Base-by-base conservation (phyloP, 2,329 filamentous ascomycete species). In the Fusarium piperis region DNA sequence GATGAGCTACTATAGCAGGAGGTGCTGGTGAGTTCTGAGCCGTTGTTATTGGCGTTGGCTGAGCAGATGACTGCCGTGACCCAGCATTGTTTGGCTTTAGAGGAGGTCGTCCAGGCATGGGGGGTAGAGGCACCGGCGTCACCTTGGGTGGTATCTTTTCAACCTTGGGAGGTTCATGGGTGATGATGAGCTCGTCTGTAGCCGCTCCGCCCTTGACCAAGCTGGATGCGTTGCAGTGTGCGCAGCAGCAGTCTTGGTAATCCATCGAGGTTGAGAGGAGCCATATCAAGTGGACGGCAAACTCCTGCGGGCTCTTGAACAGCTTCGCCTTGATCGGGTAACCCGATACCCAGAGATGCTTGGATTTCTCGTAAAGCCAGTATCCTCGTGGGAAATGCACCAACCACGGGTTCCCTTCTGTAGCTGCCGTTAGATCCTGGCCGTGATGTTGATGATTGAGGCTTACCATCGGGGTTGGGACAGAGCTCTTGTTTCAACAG, bases 231-330 rank as follows among this genome's bases (percentile, higher is more conserved):
- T 84, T 85, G 76, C 86, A 88, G 53, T 86, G 83, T 13, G 85
- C 81, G 68, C 86, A 88, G 58, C 84, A 86, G 75, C 86, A 88
- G 67, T 87, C 84, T 48, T 74, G 80, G 52, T 85, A 84, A 72
- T 86, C 83, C 65, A 78, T 80, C 15, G 86, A 87, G 16, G 78
- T 74, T 32, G 85, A 86, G 9, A 85, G 78, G 3, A 88, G 82
- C 86, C 86, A 88, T 55, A 88, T 79, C 26, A 87, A 69, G 67
- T 88, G 86, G 10, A 86, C 78, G 6, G 83, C 85, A 65, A 88
- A 87, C 68, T 88, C 86, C 63, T 87, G 85, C 1, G 86, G 86
- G 46, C 84, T 86, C 75, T 85, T 86, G 74, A 84, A 88, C 6
- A 85, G 78, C 74, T 85, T 86, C 35, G 80, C 74, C 67, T 86